phyloP scores from a whole-genome alignment of 2,329 filamentous ascomycete genomes.

The Stemphylium lycopersici region DNA sequence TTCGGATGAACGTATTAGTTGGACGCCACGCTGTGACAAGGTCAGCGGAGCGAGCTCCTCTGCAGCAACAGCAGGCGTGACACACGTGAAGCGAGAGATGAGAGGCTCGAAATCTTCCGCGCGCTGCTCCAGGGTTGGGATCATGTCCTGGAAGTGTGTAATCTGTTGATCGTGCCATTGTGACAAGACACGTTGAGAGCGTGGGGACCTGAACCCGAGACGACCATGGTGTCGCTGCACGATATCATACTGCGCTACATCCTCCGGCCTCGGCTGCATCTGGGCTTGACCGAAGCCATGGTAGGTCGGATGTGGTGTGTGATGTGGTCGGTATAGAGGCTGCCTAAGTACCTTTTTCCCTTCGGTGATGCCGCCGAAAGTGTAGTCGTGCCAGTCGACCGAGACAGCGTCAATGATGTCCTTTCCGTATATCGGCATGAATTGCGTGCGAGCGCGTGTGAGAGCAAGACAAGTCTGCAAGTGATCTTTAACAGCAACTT shows the following conservation, averaged over 20 bases:
- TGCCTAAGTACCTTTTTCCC: constrained; percentile 24
- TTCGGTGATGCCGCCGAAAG: constrained; percentile 52
- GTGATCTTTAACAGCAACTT: constrained; percentile 70
- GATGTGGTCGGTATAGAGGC: constrained; percentile 13
- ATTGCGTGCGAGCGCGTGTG: constrained; percentile 80
- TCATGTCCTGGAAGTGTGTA: constrained; percentile 66
- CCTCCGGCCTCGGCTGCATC: constrained; percentile 23
- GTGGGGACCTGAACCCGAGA: constrained; percentile 40
- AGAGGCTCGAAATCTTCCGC: constrained; percentile 73
- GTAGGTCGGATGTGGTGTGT: constrained; percentile 15
- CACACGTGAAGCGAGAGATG: constrained; percentile 87
- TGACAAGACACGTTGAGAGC: constrained; percentile 31
- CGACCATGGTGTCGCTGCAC: constrained; percentile 31
- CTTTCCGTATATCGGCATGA: constrained; percentile 80
- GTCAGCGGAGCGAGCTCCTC: constrained; percentile 75
- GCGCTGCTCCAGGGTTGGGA: constrained; percentile 76
- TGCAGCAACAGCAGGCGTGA: constrained; percentile 87
- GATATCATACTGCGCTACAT: constrained; percentile 52
- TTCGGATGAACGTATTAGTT: constrained; percentile 63
- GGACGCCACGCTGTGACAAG: constrained; percentile 61
- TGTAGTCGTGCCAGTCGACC: constrained; percentile 55
- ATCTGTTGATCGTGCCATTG: constrained; percentile 79
- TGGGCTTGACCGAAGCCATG: constrained; percentile 30
- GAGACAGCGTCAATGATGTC: constrained; percentile 77
- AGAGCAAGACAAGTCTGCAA: constrained; percentile 81